Conservation (phyloP, 352 stramenopile genomes). For the Pythium plurisporium region DNA sequence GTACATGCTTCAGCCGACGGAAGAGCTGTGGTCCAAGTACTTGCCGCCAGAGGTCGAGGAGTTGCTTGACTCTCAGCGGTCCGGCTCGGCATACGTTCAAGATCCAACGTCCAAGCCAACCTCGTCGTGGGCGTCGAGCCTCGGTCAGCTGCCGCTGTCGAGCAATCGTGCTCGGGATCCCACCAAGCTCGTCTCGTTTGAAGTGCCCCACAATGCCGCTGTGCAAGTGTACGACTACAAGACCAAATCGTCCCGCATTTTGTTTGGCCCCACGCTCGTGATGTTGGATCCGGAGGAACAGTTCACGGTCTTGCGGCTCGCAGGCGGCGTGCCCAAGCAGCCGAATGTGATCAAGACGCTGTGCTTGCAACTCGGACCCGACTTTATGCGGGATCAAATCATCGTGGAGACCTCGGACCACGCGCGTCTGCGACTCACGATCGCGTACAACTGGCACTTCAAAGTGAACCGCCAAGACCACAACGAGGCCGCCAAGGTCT, state of each 20-base stretch:
- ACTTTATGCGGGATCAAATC: slow-evolving; percentile 84
- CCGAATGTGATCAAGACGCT: slow-evolving; percentile 79
- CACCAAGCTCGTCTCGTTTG: slow-evolving; percentile 70
- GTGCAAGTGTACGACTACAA: slow-evolving; percentile 87
- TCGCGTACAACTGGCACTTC: slow-evolving; percentile 86
- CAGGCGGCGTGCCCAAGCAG: slow-evolving; percentile 62
- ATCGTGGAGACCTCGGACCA: slow-evolving; percentile 82
- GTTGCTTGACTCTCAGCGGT: slow-evolving; percentile 46
- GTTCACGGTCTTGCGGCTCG: slow-evolving; percentile 72
- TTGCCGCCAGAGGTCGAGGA: slow-evolving; percentile 61
- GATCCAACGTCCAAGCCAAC: slow-evolving; percentile 28
- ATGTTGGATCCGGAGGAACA: slow-evolving; percentile 83
- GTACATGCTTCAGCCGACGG: slow-evolving; percentile 79
- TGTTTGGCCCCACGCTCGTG: slow-evolving; percentile 74
- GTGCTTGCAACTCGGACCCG: slow-evolving; percentile 70
- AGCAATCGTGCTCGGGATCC: slow-evolving; percentile 34
- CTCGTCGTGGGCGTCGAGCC: slow-evolving; percentile 1
- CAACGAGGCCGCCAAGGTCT: slow-evolving; percentile 60
- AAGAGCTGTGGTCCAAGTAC: slow-evolving; percentile 71
- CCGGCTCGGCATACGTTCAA: slow-evolving; percentile 55
- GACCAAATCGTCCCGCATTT: slow-evolving; percentile 71
- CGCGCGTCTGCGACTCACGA: slow-evolving; percentile 63
- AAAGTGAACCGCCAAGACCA: slow-evolving; percentile 48
- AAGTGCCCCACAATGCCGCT: slow-evolving; percentile 76
- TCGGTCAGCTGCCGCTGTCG: not conserved